Conservation (phyloP, 2,329 filamentous ascomycete genomes). For the Fusarium nanum region DNA sequence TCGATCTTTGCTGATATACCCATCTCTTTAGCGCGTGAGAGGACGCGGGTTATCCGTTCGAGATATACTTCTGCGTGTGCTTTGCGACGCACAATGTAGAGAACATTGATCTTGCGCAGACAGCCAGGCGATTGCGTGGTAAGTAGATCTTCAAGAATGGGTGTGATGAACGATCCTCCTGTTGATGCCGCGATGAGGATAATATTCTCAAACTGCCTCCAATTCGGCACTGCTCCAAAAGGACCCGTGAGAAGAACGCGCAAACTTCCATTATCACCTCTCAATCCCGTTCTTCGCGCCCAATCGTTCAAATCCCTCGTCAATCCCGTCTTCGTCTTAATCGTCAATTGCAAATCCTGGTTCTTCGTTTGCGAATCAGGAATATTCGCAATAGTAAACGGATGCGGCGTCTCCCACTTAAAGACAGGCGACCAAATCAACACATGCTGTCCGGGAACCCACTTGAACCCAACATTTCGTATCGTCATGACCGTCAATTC, state of each 20-base stretch:
- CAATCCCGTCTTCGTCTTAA: constrained; percentile 43
- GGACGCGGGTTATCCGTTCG: constrained; percentile 18
- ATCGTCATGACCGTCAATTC: constrained; percentile 40
- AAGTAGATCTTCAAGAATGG: constrained; percentile 40
- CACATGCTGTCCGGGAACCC: constrained; percentile 45
- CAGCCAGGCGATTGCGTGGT: constrained; percentile 34
- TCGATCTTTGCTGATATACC: constrained; percentile 38
- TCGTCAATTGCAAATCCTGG: constrained; percentile 39
- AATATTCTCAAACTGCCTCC: constrained; percentile 43
- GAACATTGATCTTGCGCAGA: constrained; percentile 38
- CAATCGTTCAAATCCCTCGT: constrained; percentile 41
- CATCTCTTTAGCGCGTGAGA: constrained; percentile 41
- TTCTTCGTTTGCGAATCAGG: constrained; percentile 5
- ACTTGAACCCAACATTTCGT: constrained; percentile 37
- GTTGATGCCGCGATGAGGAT: constrained; percentile 41
- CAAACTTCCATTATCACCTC: constrained; percentile 24
- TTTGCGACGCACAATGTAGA: constrained; percentile 39
- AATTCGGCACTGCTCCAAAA: constrained; percentile 39
- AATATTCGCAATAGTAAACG: constrained; percentile 42
- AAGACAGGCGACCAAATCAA: constrained; percentile 45
- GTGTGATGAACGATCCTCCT: constrained; percentile 41
- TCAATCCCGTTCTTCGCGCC: constrained; percentile 32
- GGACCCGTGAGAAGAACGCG: constrained; percentile 41
- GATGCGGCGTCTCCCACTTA: constrained; percentile 42
- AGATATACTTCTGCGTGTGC: constrained; percentile 39